A percentile compares a stretch with the other conserved stretches of the same genome.
Conservation (phyloP, 345 rosid genomes). For the Camelina sativa region DNA sequence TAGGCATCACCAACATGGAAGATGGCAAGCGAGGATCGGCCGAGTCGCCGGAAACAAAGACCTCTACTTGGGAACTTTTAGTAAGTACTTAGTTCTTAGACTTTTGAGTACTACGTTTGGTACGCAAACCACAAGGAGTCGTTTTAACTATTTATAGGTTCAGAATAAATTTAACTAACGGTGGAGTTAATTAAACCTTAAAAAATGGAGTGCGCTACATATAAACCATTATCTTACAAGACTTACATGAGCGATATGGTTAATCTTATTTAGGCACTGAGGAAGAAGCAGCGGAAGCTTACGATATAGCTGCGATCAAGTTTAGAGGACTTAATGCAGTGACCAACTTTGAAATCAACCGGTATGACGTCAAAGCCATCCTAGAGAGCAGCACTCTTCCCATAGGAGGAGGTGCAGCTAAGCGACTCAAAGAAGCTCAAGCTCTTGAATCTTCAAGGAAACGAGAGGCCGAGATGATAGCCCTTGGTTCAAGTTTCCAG, state of each 20-base stretch:
- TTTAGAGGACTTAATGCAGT: constrained; percentile 93
- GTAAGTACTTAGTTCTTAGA: constrained; percentile 52
- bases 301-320: constrained; percentile 96
- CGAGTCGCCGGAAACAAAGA: constrained; percentile 99
- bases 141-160: neutral
- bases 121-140: neutral
- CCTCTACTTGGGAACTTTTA: constrained; percentile 96
- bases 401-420: constrained; percentile 97
- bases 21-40: constrained; percentile 99
- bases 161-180: neutral
- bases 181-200: too few relatives aligned
- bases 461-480: constrained; percentile 83
- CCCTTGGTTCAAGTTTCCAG: constrained; percentile 69
- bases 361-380: constrained; percentile 94
- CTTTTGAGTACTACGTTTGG: neutral
- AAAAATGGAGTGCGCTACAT: too few relatives aligned
- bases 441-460: constrained; percentile 86
- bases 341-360: constrained; percentile 96
- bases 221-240: neutral
- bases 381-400: constrained; percentile 93
- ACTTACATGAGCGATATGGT: constrained; percentile 7
- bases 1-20: constrained; percentile 99
- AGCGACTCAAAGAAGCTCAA: constrained; percentile 92
- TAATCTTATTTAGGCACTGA: constrained; percentile 65
- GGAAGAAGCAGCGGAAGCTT: constrained; percentile 99